phyloP scores from a whole-genome alignment of 176 grass and related monocot species.

The Triticum aestivum region IWGSC_CS_RefSeq_v2.1 NC_057804.1:81069131-81069630 shows the following conservation, averaged over 20 bases:
- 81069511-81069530: slow-evolving; percentile 25
- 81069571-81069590: slow-evolving; percentile 34
- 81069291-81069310: slow-evolving; percentile 51
- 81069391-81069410: slow-evolving; percentile 3
- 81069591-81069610: slow-evolving; percentile 27
- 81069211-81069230: slow-evolving; percentile 62
- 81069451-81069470: slow-evolving; percentile 46
- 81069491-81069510: slow-evolving; percentile 32
- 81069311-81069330: slow-evolving; percentile 55
- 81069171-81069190: slow-evolving; percentile 54
- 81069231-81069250: slow-evolving; percentile 51
- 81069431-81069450: slow-evolving; percentile 47
- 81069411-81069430: slow-evolving; percentile 27
- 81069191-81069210: slow-evolving; percentile 74
- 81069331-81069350: slow-evolving; percentile 69
- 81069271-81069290: slow-evolving; percentile 61
- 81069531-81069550: slow-evolving; percentile 46
- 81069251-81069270: slow-evolving; percentile 53
- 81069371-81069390: not conserved
- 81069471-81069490: slow-evolving; percentile 30
- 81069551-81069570: slow-evolving; percentile 45
- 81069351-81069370: slow-evolving; percentile 44
- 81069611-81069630: slow-evolving; percentile 44
- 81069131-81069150: slow-evolving; percentile 69
- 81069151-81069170: slow-evolving; percentile 85